A percentile compares a stretch with the other conserved stretches of the same genome.
These are phyloP conservation scores for Neofusicoccum sp. DNA, from an alignment of 2,329 filamentous ascomycete genomes.

Conservation along the genomic window DNA sequence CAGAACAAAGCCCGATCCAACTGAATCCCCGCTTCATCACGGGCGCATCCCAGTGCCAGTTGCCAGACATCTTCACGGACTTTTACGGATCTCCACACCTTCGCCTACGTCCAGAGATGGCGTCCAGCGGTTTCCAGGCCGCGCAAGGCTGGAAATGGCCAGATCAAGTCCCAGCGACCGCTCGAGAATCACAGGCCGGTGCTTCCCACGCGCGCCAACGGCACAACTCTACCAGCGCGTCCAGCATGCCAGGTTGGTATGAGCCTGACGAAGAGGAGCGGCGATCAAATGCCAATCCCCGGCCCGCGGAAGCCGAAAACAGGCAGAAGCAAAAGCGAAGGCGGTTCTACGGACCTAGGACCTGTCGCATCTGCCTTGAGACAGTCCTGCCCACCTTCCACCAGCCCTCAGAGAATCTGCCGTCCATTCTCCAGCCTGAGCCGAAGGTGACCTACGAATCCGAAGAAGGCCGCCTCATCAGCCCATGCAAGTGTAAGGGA, in stretches of 20 bases:
- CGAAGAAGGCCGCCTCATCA: constrained; percentile 75
- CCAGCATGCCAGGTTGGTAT: constrained; percentile 15
- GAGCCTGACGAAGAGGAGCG: constrained; percentile 22
- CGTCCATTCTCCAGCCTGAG: constrained; percentile 56
- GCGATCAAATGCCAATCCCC: constrained; percentile 12
- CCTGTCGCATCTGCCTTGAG: constrained; percentile 90
- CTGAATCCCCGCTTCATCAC: background rate
- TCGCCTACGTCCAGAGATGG: constrained; percentile 34
- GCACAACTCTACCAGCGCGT: background rate
- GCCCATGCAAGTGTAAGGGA: constrained; percentile 92
- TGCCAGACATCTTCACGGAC: background rate
- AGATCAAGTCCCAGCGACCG: constrained; percentile 38
- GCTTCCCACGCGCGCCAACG: constrained; percentile 8
- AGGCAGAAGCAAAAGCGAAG: constrained; percentile 4
- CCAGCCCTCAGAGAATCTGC: constrained; percentile 55
- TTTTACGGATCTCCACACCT: background rate
- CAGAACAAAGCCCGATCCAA: background rate
- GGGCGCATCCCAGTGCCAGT: background rate
- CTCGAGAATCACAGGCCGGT: background rate
- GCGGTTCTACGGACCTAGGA: constrained; percentile 67
- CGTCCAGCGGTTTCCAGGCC: constrained; percentile 42
- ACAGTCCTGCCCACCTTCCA: constrained; percentile 64
- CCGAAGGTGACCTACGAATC: constrained; percentile 71
- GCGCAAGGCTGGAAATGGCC: constrained; percentile 52
- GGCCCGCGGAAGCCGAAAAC: constrained; percentile 6